A percentile compares a stretch with the other conserved stretches of the same genome.
Evolutionary conservation across 257 asterid genomes (phyloP).

Genomic region (Rhazya stricta): DNA sequence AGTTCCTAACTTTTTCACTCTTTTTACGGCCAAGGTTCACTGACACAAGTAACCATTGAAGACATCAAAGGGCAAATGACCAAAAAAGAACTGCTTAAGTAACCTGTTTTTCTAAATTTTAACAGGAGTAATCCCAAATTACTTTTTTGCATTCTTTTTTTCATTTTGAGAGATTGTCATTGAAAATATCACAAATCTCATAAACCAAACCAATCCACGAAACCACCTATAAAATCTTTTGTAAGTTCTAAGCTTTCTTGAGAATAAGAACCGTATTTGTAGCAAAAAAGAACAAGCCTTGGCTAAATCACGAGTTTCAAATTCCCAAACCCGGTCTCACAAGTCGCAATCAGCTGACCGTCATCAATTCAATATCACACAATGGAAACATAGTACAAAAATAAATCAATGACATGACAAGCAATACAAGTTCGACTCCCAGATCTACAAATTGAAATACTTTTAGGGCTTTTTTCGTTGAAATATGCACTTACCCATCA

Average conservation of each 20-base stretch:
- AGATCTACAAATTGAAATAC: conserved; percentile 10
- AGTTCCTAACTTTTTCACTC: neutral
- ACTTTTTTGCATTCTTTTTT: too few relatives aligned
- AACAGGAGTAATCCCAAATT: neutral
- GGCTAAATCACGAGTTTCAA: neutral
- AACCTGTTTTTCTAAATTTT: too few relatives aligned
- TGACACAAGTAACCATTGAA: neutral
- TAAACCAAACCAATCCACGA: neutral
- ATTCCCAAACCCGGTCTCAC: neutral
- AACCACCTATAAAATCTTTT: neutral
- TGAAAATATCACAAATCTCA: neutral
- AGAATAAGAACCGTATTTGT: neutral
- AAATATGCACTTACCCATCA: conserved; percentile 8
- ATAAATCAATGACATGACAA: neutral
- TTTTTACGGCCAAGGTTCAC: neutral
- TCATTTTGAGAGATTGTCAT: neutral
- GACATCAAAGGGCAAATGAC: neutral
- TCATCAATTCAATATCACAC: neutral
- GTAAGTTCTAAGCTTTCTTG: neutral
- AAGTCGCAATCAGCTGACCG: neutral
- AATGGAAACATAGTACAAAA: neutral
- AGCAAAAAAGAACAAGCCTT: neutral
- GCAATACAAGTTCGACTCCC: neutral
- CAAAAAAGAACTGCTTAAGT: neutral
- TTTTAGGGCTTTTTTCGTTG: neutral